These are phyloP conservation scores for Scalesia atractyloides DNA, from an alignment of 129 eudicot species.

Conservation along the genomic window DNA sequence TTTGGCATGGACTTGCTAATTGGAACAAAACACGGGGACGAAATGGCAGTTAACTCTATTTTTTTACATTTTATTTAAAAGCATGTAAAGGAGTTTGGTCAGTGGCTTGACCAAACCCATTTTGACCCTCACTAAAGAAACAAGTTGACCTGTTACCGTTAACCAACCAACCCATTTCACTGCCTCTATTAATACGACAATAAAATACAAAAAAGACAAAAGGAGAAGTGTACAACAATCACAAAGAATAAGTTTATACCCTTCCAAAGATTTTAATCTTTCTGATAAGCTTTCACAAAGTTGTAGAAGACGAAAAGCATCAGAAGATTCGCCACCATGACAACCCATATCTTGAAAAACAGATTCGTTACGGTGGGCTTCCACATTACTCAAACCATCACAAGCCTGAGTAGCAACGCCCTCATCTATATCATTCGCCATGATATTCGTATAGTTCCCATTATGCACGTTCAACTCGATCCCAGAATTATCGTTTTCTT, in stretches of 20 bases:
- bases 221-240: not conserved
- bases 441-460: slow-evolving; percentile 28
- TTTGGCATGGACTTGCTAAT: no score
- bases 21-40: no score
- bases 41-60: no score
- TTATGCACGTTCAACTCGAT: slow-evolving; percentile 16
- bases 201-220: not conserved
- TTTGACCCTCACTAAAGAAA: not conserved
- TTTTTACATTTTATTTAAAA: not conserved
- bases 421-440: slow-evolving; percentile 25
- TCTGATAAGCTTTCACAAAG: slow-evolving; percentile 57
- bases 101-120: not conserved
- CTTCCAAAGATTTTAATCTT: slow-evolving; percentile 46
- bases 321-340: slow-evolving; percentile 40
- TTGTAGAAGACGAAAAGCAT: slow-evolving; percentile 49
- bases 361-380: slow-evolving; percentile 23
- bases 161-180: slow-evolving; percentile 4
- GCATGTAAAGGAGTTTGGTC: not conserved
- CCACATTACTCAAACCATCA: slow-evolving; percentile 31
- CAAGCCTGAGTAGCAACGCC: slow-evolving; percentile 21
- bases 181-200: not conserved
- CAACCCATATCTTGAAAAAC: slow-evolving; percentile 20
- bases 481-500: slow-evolving; percentile 25
- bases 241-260: slow-evolving; percentile 36
- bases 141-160: not conserved